Percentiles rank a stretch among this genome's conserved stretches.
These are phyloP conservation scores for Aspergillus persii DNA, from an alignment of 2,329 filamentous ascomycete genomes.

Conservation along the genomic window DNA sequence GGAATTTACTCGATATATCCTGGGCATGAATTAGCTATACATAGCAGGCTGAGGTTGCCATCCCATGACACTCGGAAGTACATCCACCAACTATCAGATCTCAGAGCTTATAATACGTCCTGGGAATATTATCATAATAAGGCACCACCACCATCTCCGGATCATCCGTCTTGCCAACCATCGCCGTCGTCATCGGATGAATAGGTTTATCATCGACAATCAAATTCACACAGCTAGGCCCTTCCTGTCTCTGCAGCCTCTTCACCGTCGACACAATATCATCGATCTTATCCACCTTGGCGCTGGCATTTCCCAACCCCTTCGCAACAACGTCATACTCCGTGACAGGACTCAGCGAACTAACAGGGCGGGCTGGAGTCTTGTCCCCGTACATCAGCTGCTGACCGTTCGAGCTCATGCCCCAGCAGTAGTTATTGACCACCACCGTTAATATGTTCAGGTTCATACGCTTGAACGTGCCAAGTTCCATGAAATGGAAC, in stretches of 20 bases:
- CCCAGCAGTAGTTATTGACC: slow-evolving; percentile 47
- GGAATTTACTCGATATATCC: not conserved
- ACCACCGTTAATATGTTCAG: slow-evolving; percentile 45
- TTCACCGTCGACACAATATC: slow-evolving; percentile 33
- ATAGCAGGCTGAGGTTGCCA: too few relatives aligned
- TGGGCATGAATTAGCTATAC: too few relatives aligned
- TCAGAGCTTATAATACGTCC: slow-evolving; percentile 19
- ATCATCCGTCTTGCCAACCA: slow-evolving; percentile 46
- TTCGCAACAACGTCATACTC: slow-evolving; percentile 44
- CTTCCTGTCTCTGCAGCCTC: slow-evolving; percentile 26
- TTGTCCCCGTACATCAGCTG: slow-evolving; percentile 42
- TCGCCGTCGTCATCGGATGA: slow-evolving; percentile 31
- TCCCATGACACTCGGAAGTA: too few relatives aligned
- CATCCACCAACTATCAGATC: not conserved
- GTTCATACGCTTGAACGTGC: slow-evolving; percentile 43
- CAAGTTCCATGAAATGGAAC: slow-evolving; percentile 47
- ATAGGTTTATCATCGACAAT: slow-evolving; percentile 40
- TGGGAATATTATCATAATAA: slow-evolving; percentile 49
- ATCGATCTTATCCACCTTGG: slow-evolving; percentile 25
- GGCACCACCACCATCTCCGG: slow-evolving; percentile 47
- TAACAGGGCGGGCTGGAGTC: slow-evolving; percentile 31
- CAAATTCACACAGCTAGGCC: slow-evolving; percentile 41
- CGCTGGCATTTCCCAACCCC: slow-evolving; percentile 36
- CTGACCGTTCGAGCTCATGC: slow-evolving; percentile 46
- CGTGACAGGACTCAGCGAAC: slow-evolving; percentile 30